Evolutionary conservation across 352 stramenopile species (phyloP).

Genomic region (Pythium aristosporum): DNA sequence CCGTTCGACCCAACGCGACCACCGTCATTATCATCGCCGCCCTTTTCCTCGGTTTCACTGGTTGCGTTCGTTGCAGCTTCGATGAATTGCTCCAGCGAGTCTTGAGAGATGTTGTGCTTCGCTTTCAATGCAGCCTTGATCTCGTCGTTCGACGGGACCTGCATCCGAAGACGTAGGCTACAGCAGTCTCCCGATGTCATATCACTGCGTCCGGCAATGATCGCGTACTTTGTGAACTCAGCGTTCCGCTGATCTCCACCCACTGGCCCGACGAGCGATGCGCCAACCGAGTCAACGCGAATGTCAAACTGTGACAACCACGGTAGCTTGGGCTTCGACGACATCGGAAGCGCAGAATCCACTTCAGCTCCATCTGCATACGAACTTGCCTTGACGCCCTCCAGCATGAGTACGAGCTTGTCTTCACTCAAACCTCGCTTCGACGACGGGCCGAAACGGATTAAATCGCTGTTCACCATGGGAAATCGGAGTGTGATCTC

Average conservation of each 20-base stretch:
- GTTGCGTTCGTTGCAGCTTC: conserved; percentile 21
- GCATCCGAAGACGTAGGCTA: conserved; percentile 23
- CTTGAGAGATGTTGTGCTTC: conserved; percentile 73
- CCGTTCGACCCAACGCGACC: conserved; percentile 78
- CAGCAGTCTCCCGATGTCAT: conserved; percentile 28
- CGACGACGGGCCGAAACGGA: conserved; percentile 77
- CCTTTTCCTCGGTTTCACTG: conserved; percentile 42
- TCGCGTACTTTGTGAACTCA: conserved; percentile 40
- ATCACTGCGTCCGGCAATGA: conserved; percentile 18
- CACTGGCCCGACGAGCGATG: conserved; percentile 49
- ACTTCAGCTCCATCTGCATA: conserved; percentile 17
- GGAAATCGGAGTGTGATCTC: conserved; percentile 78
- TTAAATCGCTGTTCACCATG: conserved; percentile 81
- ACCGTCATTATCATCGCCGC: conserved; percentile 79
- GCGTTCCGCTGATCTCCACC: conserved; percentile 52
- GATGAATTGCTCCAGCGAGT: conserved; percentile 53
- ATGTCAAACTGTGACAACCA: conserved; percentile 73
- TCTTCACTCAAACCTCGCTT: conserved; percentile 84
- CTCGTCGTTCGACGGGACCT: conserved; percentile 27
- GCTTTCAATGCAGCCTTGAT: conserved; percentile 22
- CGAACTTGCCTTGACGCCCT: conserved; percentile 54
- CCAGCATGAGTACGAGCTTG: conserved; percentile 65
- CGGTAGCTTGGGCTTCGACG: conserved; percentile 31
- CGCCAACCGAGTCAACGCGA: conserved; percentile 51
- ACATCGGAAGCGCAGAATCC: neutral